These are phyloP conservation scores for Trichosporon sp. DNA, from an alignment of 1,284 basidiomycete genomes.

Conservation along the genomic window DNA sequence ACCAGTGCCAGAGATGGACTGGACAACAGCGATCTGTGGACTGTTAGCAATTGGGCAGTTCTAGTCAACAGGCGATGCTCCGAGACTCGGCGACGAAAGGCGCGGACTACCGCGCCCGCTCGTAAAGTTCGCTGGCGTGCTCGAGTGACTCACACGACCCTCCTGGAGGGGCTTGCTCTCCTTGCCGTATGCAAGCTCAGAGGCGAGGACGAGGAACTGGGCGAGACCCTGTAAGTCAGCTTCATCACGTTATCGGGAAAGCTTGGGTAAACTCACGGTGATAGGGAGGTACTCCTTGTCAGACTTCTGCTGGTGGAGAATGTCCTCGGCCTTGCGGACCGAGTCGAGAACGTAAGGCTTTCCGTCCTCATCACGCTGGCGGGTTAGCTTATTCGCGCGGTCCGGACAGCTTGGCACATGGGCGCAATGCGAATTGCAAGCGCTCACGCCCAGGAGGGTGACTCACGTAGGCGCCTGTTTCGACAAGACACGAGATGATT, in stretches of 20 bases:
- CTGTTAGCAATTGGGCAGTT: too few species aligned
- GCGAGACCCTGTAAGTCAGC: constrained; percentile 54
- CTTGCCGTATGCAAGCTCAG: constrained; percentile 84
- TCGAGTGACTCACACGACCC: constrained; percentile 59
- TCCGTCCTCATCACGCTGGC: constrained; percentile 84
- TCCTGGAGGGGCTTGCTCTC: constrained; percentile 70
- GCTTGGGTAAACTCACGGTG: constrained; percentile 50
- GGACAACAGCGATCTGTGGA: constrained; percentile 78
- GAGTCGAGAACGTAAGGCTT: constrained; percentile 91
- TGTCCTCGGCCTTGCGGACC: constrained; percentile 69
- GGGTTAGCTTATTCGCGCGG: constrained; percentile 2
- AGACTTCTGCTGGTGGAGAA: constrained; percentile 59
- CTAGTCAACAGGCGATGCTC: not conserved
- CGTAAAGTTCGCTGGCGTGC: not conserved
- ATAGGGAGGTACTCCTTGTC: constrained; percentile 99
- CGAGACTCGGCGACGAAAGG: not conserved
- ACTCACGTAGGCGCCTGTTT: constrained; percentile 14
- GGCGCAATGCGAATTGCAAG: too few species aligned
- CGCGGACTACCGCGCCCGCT: not conserved
- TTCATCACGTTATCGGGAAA: not conserved
- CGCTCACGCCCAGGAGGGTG: too few species aligned
- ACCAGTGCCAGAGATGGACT: constrained; percentile 97
- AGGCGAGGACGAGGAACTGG: constrained; percentile 82
- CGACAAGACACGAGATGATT: not conserved
- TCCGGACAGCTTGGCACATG: not conserved